Base-by-base conservation (phyloP, 257 asterid genomes). In the Verbascum thapsus region DNA sequence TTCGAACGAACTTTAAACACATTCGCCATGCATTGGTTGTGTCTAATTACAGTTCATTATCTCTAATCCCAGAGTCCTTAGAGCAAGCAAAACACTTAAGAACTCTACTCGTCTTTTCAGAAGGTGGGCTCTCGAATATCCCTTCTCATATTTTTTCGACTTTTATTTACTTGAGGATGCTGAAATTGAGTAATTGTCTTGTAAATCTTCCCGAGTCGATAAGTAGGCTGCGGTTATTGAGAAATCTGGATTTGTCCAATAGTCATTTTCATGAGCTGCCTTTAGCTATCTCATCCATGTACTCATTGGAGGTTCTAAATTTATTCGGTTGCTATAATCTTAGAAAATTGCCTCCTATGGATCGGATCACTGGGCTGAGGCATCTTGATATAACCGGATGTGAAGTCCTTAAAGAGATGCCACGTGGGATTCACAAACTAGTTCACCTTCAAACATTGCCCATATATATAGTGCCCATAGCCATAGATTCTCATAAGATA, bases 211-310 rank as follows among this genome's bases (percentile, higher is more conserved):
- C 66, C 12, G 58, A 50, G 20, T 68, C 66, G 23, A 53, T 50
- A 3, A 1, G 60, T 42, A 48, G n/a, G 11, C 11, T 68, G 16
- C 7, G 26, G 52, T 2, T 47, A 17, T 38, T 74, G 44, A 74
- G 20, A 59, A 64, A 53, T 52, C 65, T 74, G 35, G 79, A 74
- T 30, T 60, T 74, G 22, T 70, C 77, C 47, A 44, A 61, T 64
- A 76, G 55, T 42, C 68, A 64, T 17, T 52, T 77, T 48, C 55
- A 52, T 18, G 8, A 35, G 1, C 53, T 69, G 8, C 63, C 74
- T 23, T 12, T 12, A 7, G 13, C n/a, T 6, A 60, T 69, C 16
- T 60, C 55, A 42, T 6, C n/a, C 17, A 34, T 69, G 6, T 2
- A 0, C 52, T 20, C 12, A 10, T 60, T 69, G 49, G 17, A 50